These are phyloP conservation scores for Talaromyces sp. DNA, from an alignment of 2,329 filamentous ascomycete genomes.

Conservation along the genomic window DNA sequence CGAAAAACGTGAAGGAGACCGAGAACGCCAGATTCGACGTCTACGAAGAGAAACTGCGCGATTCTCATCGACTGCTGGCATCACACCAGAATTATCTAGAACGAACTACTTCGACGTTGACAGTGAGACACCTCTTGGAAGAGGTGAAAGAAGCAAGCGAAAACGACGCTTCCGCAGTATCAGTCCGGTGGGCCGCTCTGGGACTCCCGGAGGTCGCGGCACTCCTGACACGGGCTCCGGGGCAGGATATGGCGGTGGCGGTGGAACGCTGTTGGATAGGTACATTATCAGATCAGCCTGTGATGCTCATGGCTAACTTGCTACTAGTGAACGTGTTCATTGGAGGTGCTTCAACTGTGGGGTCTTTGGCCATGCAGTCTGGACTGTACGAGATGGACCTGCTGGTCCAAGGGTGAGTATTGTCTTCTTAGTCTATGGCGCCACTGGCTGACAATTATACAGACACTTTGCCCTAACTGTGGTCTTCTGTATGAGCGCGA, in stretches of 20 bases:
- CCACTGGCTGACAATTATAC: conserved; percentile 6
- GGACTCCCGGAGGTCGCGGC: conserved; percentile 67
- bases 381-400: conserved; percentile 92
- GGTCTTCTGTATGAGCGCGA: conserved; percentile 85
- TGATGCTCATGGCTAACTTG: neutral
- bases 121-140: conserved; percentile 77
- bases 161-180: conserved; percentile 88
- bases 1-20: conserved; percentile 90
- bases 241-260: conserved; percentile 67
- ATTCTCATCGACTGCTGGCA: conserved; percentile 81
- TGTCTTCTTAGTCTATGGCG: conserved; percentile 18
- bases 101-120: conserved; percentile 60
- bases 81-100: conserved; percentile 70
- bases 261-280: conserved; percentile 64
- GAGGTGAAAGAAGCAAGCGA: conserved; percentile 91
- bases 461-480: conserved; percentile 92
- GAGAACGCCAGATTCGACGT: conserved; percentile 84
- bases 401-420: conserved; percentile 71
- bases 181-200: conserved; percentile 69
- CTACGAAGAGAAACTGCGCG: conserved; percentile 86
- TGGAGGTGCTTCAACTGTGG: conserved; percentile 89
- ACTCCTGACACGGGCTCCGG: conserved; percentile 67
- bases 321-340: conserved; percentile 63
- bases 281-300: conserved; percentile 21
- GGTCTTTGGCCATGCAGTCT: conserved; percentile 85